phyloP scores from a whole-genome alignment of 305 asterid genomes.

The Solanum hybrid region DNA sequence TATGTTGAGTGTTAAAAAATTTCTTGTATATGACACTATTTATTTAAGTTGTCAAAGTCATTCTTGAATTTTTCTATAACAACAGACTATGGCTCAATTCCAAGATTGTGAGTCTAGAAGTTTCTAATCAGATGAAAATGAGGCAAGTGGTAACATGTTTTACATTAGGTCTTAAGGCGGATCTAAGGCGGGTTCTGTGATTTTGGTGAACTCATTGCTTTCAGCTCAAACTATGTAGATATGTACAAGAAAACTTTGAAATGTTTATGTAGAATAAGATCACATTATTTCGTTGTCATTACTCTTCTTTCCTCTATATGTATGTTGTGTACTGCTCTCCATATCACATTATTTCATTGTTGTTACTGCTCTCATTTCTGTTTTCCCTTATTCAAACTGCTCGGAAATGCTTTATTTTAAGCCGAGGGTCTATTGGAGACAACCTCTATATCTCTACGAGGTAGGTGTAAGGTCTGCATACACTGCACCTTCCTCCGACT shows the following conservation, averaged over 20 bases:
- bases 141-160: neutral
- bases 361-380: neutral
- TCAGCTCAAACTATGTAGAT: neutral
- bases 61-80: neutral
- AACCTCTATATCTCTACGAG: neutral
- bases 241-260: neutral
- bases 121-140: neutral
- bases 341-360: neutral
- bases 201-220: neutral
- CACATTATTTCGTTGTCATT: neutral
- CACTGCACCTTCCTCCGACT: neutral
- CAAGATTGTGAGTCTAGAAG: neutral
- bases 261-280: neutral
- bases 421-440: neutral
- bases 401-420: neutral
- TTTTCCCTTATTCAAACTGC: neutral
- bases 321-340: neutral
- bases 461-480: neutral
- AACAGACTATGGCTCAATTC: neutral
- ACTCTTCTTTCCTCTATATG: neutral
- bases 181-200: neutral
- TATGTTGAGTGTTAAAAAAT: neutral
- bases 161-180: neutral
- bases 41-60: neutral
- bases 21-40: neutral